Base-by-base conservation (phyloP, 495 filamentous ascomycete species). In the Aspergillus coremiiformis region DNA sequence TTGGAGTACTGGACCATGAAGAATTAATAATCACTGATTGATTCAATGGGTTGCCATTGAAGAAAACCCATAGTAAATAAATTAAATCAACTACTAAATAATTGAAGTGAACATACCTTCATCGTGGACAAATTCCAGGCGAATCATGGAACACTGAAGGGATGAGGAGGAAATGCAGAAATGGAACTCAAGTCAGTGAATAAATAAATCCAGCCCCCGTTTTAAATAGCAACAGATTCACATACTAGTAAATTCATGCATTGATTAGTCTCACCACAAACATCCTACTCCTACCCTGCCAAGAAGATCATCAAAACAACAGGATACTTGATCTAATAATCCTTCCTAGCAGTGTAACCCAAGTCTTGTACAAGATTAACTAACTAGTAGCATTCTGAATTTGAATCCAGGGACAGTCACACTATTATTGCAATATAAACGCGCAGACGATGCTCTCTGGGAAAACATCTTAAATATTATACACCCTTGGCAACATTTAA, bases 311-410 rank as follows among this genome's bases (percentile, higher is more conserved):
- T 24, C n/a, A n/a, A n/a, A n/a, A n/a, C n/a, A n/a, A n/a, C n/a
- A n/a, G n/a, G n/a, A n/a, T n/a, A n/a, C n/a, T n/a, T n/a, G n/a
- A n/a, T n/a, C n/a, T n/a, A n/a, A n/a, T n/a, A n/a, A n/a, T n/a
- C n/a, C n/a, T 44, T 44, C 15, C 47, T 58, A 51, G 55, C 41
- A 37, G 33, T 58, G 55, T 41, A 58, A 58, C 55, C 55, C 55
- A 58, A 58, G 55, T 22, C 55, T 26, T 3, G 24, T 17, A 14
- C 44, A 24, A 9, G 33, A 44, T 52, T 48, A n/a, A 48, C 12
- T 3, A 27, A n/a, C n/a, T n/a, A n/a, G n/a, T n/a, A n/a, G n/a
- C n/a, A n/a, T n/a, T n/a, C n/a, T n/a, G n/a, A n/a, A n/a, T n/a
- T n/a, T n/a, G 14, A 19, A 45, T 45, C 15, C 8, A 15, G 8